These are phyloP conservation scores for Sesbania bispinosa DNA, from an alignment of 306 rosid species.

Conservation along the genomic window DNA sequence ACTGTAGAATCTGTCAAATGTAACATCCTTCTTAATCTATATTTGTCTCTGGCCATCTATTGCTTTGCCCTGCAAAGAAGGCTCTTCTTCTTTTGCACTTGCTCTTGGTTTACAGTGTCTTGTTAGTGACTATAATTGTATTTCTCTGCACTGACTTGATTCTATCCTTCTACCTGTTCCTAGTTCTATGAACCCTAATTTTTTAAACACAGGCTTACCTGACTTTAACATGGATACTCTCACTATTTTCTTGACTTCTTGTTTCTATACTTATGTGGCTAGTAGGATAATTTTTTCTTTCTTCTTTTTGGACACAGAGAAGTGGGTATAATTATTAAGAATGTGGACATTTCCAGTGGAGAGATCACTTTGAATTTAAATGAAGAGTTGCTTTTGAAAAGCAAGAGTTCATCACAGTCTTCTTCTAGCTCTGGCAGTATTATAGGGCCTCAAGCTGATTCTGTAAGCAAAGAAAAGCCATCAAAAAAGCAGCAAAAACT, in stretches of 20 bases:
- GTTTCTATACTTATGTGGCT: constrained; percentile 14
- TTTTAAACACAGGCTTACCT: constrained; percentile 8
- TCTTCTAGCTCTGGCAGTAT: constrained; percentile 47
- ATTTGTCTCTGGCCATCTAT: not conserved
- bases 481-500: constrained; percentile 54
- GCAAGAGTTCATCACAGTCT: constrained; percentile 54
- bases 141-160: too few relatives aligned
- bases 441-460: constrained; percentile 45
- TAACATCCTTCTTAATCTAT: constrained; percentile 14
- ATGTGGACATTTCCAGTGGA: constrained; percentile 67
- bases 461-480: constrained; percentile 38
- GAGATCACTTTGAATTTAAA: constrained; percentile 74
- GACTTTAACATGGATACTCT: not conserved
- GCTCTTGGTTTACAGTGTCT: not conserved
- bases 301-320: constrained; percentile 73
- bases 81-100: not conserved
- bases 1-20: constrained; percentile 7
- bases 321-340: constrained; percentile 80
- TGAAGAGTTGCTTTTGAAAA: constrained; percentile 64
- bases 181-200: too few relatives aligned
- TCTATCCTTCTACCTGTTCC: too few relatives aligned
- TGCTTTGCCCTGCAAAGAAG: not conserved
- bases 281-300: constrained; percentile 17
- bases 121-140: not conserved
- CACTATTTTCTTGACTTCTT: not conserved